Evolutionary conservation across 192 early-diverging fungal species (phyloP).

Genomic region (Rhizoclosmatium sp.): DNA sequence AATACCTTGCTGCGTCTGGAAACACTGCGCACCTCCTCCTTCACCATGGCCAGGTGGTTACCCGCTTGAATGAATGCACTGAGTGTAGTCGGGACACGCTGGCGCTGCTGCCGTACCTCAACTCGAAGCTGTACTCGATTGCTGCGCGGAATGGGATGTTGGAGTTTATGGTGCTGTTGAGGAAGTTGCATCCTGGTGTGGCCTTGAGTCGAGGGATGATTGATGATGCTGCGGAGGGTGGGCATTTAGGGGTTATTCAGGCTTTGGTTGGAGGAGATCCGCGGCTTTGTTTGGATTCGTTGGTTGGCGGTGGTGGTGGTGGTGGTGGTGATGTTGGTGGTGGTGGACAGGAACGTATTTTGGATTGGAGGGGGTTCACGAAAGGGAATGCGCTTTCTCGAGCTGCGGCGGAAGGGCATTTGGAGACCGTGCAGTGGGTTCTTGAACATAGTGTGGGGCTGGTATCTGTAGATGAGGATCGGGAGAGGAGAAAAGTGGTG

Average conservation of each 20-base stretch:
- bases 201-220: background rate
- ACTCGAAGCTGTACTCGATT: background rate
- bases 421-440: background rate
- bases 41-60: background rate
- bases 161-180: background rate
- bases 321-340: background rate
- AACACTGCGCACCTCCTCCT: background rate
- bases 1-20: background rate
- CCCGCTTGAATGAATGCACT: background rate
- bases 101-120: background rate
- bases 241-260: background rate
- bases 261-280: background rate
- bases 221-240: constrained; percentile 14
- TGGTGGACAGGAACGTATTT: background rate
- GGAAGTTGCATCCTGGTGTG: background rate
- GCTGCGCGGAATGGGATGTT: constrained; percentile 3
- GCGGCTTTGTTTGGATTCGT: background rate
- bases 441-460: background rate
- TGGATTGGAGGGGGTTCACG: background rate
- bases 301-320: background rate
- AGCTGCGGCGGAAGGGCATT: constrained; percentile 10
- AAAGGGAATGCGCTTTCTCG: background rate
- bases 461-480: background rate
- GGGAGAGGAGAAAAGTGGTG: background rate
- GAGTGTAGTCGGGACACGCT: background rate